phyloP scores from a whole-genome alignment of 2,329 filamentous ascomycete species.

The Dothideomycetes sp. region DNA sequence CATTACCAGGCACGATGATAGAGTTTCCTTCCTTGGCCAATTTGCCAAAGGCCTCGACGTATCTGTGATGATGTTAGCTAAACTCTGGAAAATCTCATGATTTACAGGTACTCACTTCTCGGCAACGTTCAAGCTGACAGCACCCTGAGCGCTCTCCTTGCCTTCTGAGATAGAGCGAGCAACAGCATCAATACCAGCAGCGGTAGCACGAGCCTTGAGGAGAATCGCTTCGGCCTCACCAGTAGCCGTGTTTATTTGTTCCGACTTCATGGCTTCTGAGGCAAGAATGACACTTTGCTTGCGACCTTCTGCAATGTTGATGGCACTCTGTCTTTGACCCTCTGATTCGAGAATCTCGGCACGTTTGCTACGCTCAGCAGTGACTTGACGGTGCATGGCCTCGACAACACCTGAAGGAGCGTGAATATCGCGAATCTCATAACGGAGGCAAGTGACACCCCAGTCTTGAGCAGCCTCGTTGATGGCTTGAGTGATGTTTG shows the following conservation, averaged over 20 bases:
- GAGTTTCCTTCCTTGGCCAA: slow-evolving; percentile 92
- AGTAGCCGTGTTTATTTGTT: slow-evolving; percentile 85
- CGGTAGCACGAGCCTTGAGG: slow-evolving; percentile 77
- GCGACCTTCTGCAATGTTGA: slow-evolving; percentile 96
- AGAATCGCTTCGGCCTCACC: slow-evolving; percentile 93
- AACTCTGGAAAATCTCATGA: too few species aligned
- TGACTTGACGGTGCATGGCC: slow-evolving; percentile 97
- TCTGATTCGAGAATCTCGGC: slow-evolving; percentile 97
- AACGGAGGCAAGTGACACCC: slow-evolving; percentile 91
- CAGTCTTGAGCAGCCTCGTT: slow-evolving; percentile 96
- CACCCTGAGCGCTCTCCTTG: slow-evolving; percentile 65
- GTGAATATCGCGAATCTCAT: slow-evolving; percentile 98
- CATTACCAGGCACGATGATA: slow-evolving; percentile 91
- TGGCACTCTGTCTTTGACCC: slow-evolving; percentile 91
- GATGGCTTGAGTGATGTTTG: slow-evolving; percentile 97
- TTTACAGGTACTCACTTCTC: too few species aligned
- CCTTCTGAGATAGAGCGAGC: slow-evolving; percentile 62
- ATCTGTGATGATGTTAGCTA: too few species aligned
- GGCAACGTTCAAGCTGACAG: slow-evolving; percentile 78
- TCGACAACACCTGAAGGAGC: slow-evolving; percentile 87
- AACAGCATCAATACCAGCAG: slow-evolving; percentile 78
- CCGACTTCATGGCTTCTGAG: slow-evolving; percentile 78
- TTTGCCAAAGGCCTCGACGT: slow-evolving; percentile 88
- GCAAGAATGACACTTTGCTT: slow-evolving; percentile 97
- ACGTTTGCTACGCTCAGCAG: slow-evolving; percentile 91